Base-by-base conservation (phyloP, 2,329 filamentous ascomycete genomes). In the Pseudogymnoascus sp. region DNA sequence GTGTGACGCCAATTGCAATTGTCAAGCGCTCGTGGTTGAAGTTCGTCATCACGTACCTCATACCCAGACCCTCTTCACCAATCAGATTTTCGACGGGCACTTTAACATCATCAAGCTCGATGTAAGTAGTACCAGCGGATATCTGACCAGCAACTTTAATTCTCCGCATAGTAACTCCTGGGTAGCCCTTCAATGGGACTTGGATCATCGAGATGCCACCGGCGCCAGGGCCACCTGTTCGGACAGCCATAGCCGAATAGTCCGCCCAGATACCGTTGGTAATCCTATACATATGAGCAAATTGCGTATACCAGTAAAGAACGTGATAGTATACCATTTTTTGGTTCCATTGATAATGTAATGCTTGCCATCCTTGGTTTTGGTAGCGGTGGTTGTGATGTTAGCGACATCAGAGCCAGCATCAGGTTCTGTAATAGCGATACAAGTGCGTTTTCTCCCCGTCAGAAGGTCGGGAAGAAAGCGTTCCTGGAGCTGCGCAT, bases 381-480 rank as follows among this genome's bases (percentile, higher is more conserved):
- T 85, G 3, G 71, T 75, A 1, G 87, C 88, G 0, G 82, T 87
- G 0, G 87, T 90, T 3, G 79, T 78, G 64, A 90, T 87, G 66
- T 85, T 86, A 5, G 86, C 85, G 1, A 91, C 88, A 68, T 91
- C 88, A 58, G 80, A 84, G 0, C 88, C 88, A 0, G 86, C 86
- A 58, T 82, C 83, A 0, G 88, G 88, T 69, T 92, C 88, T 0
- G 88, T 92, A 66, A 92, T 90, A 8, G 88, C 88, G 65, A 92
- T 90, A 67, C 88, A 91, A 12, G 78, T 77, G 39, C 87, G 76
- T 72, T 84, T 89, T 68, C 78, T 79, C 5, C 85, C 85, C 0
- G 78, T 80, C 10, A 91, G 74, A 0, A 90, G 75, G 57, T 88
- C 85, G 0, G 87, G 86, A 6, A 91, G 74, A 64, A 86, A 84